These are phyloP conservation scores for Volvariella volvacea DNA, from an alignment of 1,284 basidiomycete genomes.

Conservation along the genomic window DNA sequence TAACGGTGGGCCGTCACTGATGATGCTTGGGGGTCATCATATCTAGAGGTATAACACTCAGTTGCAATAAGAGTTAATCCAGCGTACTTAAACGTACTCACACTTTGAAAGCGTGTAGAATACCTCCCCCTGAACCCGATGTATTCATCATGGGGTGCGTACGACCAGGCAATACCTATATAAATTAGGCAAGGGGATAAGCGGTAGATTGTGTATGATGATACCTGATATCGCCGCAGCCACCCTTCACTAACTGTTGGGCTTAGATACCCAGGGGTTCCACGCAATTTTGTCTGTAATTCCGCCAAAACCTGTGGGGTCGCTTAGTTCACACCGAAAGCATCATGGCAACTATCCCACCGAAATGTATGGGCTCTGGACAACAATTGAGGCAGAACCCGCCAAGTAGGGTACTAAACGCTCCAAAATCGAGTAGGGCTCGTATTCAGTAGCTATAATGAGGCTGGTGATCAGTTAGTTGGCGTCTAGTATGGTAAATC, in stretches of 20 bases:
- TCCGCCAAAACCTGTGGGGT: slow-evolving; percentile 75
- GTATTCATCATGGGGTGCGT: slow-evolving; percentile 96
- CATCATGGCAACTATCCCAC: slow-evolving; percentile 38
- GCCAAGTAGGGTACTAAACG: slow-evolving; percentile 70
- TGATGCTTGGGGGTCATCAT: slow-evolving; percentile 59
- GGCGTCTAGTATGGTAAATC: slow-evolving; percentile 16
- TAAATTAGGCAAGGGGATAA: background rate
- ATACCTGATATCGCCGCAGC: slow-evolving; percentile 85
- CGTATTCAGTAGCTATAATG: slow-evolving; percentile 81
- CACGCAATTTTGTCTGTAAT: slow-evolving; percentile 67
- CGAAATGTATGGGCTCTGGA: slow-evolving; percentile 81
- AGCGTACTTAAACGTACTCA: slow-evolving; percentile 30
- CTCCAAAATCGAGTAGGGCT: slow-evolving; percentile 78
- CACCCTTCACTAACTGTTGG: slow-evolving; percentile 85
- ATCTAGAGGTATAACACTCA: slow-evolving; percentile 41
- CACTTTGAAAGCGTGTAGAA: slow-evolving; percentile 85
- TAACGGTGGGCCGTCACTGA: slow-evolving; percentile 32
- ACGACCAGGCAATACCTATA: slow-evolving; percentile 80
- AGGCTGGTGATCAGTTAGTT: slow-evolving; percentile 42
- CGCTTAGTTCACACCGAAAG: too few relatives aligned
- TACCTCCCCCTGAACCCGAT: slow-evolving; percentile 83
- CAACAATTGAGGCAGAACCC: slow-evolving; percentile 83
- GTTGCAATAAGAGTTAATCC: slow-evolving; percentile 3
- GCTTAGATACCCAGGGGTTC: slow-evolving; percentile 64
- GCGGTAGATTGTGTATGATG: background rate